Percentiles rank a stretch among this genome's conserved stretches.
Evolutionary conservation across 306 rosid species (phyloP).

Genomic region (Trifolium pratense): DNA sequence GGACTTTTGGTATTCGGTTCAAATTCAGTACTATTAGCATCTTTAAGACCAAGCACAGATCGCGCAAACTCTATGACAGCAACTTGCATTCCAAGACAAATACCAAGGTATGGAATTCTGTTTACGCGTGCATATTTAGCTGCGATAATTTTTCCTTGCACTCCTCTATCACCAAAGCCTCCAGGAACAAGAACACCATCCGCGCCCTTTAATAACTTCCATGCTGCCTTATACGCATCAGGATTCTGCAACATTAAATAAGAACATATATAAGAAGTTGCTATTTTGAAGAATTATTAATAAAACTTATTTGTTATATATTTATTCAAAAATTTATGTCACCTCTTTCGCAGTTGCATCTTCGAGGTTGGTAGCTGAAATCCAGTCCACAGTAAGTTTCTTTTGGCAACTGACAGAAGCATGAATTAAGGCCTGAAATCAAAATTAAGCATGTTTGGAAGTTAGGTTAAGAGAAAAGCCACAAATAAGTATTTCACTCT

Average conservation of each 20-base stretch:
- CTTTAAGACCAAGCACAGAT: constrained; percentile 76
- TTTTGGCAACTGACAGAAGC: constrained; percentile 71
- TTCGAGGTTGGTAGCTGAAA: constrained; percentile 78
- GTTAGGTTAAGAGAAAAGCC: too few species aligned
- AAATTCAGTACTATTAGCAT: constrained; percentile 91
- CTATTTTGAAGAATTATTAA: constrained; percentile 3
- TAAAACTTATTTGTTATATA: background rate
- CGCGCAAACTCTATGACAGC: constrained; percentile 89
- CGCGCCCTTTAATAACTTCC: constrained; percentile 92
- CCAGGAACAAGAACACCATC: constrained; percentile 95
- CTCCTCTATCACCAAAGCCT: constrained; percentile 94
- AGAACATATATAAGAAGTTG: constrained; percentile 27
- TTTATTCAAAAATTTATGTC: constrained; percentile 32
- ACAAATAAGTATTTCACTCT: too few species aligned
- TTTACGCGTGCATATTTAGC: constrained; percentile 89
- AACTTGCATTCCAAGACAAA: constrained; percentile 93
- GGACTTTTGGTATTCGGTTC: constrained; percentile 73
- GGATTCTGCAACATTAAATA: constrained; percentile 61
- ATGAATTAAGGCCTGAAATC: constrained; percentile 75
- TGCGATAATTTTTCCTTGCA: constrained; percentile 86
- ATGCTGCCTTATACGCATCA: constrained; percentile 70
- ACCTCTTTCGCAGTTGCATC: constrained; percentile 67
- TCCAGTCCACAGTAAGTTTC: constrained; percentile 80
- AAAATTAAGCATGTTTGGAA: too few species aligned
- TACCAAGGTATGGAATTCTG: constrained; percentile 84